phyloP scores from a whole-genome alignment of 345 rosid genomes.

The Citrus mangshanensis region DNA sequence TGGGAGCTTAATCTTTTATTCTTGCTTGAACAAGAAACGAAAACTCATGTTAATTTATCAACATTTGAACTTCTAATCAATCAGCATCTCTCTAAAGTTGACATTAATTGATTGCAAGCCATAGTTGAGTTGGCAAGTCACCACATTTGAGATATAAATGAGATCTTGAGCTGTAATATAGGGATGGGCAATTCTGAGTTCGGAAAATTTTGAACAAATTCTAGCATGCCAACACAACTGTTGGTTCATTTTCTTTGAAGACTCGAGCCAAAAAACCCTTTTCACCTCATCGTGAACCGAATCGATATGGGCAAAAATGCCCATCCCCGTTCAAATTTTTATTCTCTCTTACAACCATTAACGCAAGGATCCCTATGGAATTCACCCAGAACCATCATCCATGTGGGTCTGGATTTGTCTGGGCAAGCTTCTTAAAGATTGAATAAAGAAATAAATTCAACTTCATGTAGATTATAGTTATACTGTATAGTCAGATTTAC shows the following conservation, averaged over 20 bases:
- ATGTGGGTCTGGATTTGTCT: neutral
- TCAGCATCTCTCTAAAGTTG: neutral
- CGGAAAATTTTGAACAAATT: too few relatives aligned
- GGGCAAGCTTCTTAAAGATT: neutral
- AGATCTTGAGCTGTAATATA: neutral
- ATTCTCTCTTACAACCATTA: neutral
- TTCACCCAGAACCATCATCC: neutral
- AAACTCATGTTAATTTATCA: neutral
- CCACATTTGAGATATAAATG: neutral
- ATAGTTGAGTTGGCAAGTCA: neutral
- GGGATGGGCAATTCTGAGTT: too few relatives aligned
- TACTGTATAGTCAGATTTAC: constrained; percentile 2
- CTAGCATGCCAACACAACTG: too few relatives aligned
- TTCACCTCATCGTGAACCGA: too few relatives aligned
- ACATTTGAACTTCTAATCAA: neutral
- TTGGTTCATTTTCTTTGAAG: too few relatives aligned
- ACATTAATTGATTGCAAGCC: neutral
- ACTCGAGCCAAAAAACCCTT: too few relatives aligned
- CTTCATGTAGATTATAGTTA: neutral
- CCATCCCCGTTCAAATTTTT: neutral
- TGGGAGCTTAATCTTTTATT: neutral
- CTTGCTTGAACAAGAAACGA: neutral
- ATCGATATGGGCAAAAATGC: too few relatives aligned
- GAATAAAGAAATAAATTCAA: neutral
- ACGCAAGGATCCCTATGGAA: neutral